These are phyloP conservation scores for Hysterium pulicare DNA, from an alignment of 2,329 filamentous ascomycete genomes.

Conservation along the genomic window DNA sequence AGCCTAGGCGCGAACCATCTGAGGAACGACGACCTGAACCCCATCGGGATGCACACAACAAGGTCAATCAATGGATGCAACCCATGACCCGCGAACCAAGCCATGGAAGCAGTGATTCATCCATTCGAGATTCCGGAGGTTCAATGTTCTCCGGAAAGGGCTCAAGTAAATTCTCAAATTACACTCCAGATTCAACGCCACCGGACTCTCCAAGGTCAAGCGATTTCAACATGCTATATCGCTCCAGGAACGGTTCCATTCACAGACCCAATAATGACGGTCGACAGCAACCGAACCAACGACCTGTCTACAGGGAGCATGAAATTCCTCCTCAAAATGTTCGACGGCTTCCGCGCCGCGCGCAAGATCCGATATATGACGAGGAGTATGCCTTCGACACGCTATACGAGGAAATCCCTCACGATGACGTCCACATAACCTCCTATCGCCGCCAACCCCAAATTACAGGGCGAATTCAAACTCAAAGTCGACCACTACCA, in stretches of 20 bases:
- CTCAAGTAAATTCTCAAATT: background rate
- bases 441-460: background rate
- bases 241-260: background rate
- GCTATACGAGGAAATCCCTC: background rate
- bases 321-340: background rate
- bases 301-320: slow-evolving; percentile 1
- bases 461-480: background rate
- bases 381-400: background rate
- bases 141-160: background rate
- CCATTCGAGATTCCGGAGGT: background rate
- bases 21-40: background rate
- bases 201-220: background rate
- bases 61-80: background rate
- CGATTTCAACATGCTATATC: background rate
- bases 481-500: background rate
- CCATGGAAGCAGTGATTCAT: background rate
- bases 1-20: background rate
- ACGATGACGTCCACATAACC: background rate
- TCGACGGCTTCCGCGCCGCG: background rate
- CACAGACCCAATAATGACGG: background rate
- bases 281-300: background rate
- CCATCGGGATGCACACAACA: background rate
- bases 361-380: background rate
- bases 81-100: background rate
- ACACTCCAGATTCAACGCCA: background rate